Evolutionary conservation across 495 filamentous ascomycete genomes (phyloP).

Genomic region (Xylaria nigripes): DNA sequence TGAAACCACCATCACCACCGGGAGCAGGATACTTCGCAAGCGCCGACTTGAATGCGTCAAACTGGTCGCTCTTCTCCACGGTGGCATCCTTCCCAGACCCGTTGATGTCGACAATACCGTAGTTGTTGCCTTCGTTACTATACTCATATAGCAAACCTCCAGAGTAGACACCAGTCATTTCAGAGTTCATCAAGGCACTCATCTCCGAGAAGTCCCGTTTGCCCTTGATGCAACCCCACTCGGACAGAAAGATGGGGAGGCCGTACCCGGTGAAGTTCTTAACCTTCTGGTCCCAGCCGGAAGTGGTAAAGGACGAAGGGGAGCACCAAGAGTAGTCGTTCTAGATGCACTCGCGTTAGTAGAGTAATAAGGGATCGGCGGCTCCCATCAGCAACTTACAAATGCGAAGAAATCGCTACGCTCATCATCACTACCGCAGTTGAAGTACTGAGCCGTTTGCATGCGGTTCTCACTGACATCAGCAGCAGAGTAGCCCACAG

Average conservation of each 20-base stretch:
- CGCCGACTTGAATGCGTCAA: conserved; percentile 56
- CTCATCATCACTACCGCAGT: conserved; percentile 81
- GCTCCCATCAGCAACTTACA: conserved; percentile 25
- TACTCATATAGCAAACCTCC: conserved; percentile 97
- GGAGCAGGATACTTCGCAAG: conserved; percentile 57
- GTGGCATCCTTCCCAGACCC: conserved; percentile 40
- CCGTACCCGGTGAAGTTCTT: conserved; percentile 85
- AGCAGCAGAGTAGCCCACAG: conserved; percentile 88
- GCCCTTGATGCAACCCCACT: conserved; percentile 82
- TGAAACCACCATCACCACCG: conserved; percentile 68
- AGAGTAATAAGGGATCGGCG: background rate
- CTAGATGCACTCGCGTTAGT: conserved; percentile 16
- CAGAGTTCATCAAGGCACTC: conserved; percentile 61
- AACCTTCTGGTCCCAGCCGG: conserved; percentile 90
- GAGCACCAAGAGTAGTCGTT: conserved; percentile 99
- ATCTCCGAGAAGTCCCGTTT: conserved; percentile 77
- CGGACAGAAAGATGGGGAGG: conserved; percentile 88
- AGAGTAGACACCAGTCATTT: conserved; percentile 92
- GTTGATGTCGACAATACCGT: conserved; percentile 67
- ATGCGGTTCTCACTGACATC: conserved; percentile 80
- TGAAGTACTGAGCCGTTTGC: conserved; percentile 87
- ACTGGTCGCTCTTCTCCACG: conserved; percentile 49
- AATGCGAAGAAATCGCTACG: conserved; percentile 94
- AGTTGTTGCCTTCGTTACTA: conserved; percentile 65
- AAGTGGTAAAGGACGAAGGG: conserved; percentile 58